phyloP scores from a whole-genome alignment of 2,329 filamentous ascomycete species.

The Thermochaetoides dissita region DNA sequence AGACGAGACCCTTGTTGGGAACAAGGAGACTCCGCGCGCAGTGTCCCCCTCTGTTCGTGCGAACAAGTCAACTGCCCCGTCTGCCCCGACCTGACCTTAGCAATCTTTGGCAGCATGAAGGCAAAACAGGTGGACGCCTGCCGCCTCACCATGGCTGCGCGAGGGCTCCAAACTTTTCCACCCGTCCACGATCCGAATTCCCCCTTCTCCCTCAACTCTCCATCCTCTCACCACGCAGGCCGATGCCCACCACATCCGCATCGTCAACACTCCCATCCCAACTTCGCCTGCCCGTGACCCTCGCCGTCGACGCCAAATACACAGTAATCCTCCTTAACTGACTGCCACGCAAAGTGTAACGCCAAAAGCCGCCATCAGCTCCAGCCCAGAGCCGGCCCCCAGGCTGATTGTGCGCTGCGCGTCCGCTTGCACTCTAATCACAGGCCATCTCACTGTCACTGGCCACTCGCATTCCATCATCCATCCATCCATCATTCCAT shows the following conservation, averaged over 20 bases:
- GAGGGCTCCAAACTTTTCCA: conserved; percentile 17
- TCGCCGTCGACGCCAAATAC: conserved; percentile 15
- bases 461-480: conserved; percentile 4
- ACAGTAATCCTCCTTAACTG: too few species aligned
- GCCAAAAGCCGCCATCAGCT: conserved; percentile 11
- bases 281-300: conserved; percentile 5
- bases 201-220: conserved; percentile 1
- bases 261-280: conserved; percentile 10
- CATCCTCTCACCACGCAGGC: conserved; percentile 10
- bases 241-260: conserved; percentile 12
- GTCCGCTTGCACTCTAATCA: conserved; percentile 11
- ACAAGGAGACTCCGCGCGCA: conserved; percentile 15
- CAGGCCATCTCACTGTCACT: conserved; percentile 1
- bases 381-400: conserved; percentile 11
- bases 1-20: conserved; percentile 17
- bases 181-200: conserved; percentile 12
- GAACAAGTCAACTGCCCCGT: conserved; percentile 17
- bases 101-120: conserved; percentile 18
- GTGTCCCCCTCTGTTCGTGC: conserved; percentile 16
- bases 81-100: conserved; percentile 7
- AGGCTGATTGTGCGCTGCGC: conserved; percentile 12
- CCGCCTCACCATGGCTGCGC: conserved; percentile 16
- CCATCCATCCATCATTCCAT: conserved; percentile 11
- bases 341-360: conserved; percentile 12
- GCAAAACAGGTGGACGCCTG: conserved; percentile 19